Evolutionary conservation across 1,284 basidiomycete genomes (phyloP).

Genomic region (Waitea zeae): DNA sequence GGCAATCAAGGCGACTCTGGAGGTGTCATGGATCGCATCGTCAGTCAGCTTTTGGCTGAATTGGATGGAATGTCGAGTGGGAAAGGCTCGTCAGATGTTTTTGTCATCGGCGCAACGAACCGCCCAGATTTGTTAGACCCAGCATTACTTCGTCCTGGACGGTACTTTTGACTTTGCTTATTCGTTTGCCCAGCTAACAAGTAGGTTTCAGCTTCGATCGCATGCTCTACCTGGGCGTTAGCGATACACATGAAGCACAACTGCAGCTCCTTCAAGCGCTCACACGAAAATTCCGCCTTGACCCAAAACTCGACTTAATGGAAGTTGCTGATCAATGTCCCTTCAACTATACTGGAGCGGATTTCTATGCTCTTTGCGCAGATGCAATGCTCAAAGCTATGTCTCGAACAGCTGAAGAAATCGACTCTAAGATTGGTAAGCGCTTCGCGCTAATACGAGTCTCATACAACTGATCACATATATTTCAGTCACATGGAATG

Average conservation of each 20-base stretch:
- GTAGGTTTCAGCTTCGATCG: conserved; percentile 69
- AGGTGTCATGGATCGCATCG: conserved; percentile 96
- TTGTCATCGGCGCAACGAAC: conserved; percentile 97
- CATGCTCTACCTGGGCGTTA: conserved; percentile 92
- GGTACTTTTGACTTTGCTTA: conserved; percentile 40
- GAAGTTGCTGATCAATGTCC: conserved; percentile 65
- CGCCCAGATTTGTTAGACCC: conserved; percentile 91
- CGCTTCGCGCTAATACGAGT: background rate
- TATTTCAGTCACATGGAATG: conserved; percentile 31
- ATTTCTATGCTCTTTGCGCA: conserved; percentile 95
- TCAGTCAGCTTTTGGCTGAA: conserved; percentile 90
- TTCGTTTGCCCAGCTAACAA: conserved; percentile 2
- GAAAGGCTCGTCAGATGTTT: conserved; percentile 51
- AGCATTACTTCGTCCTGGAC: conserved; percentile 82
- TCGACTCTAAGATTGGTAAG: conserved; percentile 54
- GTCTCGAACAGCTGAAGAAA: conserved; percentile 68
- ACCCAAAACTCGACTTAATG: conserved; percentile 50
- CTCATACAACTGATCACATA: background rate
- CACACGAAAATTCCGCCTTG: conserved; percentile 83
- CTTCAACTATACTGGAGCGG: conserved; percentile 92
- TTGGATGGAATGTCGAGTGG: conserved; percentile 80
- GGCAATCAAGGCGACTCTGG: conserved; percentile 92
- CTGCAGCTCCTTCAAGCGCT: conserved; percentile 79
- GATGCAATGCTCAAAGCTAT: conserved; percentile 95
- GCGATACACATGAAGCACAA: conserved; percentile 77